Evolutionary conservation across 306 rosid species (phyloP).

Genomic region (Gastrolobium villosum): DNA sequence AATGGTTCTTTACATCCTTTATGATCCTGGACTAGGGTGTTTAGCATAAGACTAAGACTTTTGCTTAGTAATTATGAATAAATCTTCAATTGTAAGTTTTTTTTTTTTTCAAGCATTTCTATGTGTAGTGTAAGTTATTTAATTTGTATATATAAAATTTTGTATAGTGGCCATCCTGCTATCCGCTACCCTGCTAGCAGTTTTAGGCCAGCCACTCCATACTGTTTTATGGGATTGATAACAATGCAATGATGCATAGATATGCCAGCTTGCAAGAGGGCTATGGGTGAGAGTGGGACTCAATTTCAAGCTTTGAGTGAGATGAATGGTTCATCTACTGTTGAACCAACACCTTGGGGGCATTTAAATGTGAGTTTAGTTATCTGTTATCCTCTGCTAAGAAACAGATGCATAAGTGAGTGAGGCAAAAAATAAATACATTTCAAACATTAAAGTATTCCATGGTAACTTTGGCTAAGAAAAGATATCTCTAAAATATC

Average conservation of each 20-base stretch:
- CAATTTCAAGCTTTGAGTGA: conserved; percentile 1
- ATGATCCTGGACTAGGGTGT: no score
- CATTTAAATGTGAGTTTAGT: neutral
- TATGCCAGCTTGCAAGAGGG: conserved; percentile 12
- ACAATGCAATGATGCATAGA: neutral
- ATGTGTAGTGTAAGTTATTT: no score
- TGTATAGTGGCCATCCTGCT: no score
- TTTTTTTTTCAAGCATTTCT: no score
- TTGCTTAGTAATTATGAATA: no score
- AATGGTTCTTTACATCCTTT: no score
- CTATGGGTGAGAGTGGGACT: conserved; percentile 13
- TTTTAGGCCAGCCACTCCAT: no score
- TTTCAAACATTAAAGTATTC: conserved; percentile 31
- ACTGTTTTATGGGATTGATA: no score
- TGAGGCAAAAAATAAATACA: neutral
- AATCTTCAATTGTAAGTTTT: no score
- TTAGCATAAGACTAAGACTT: no score
- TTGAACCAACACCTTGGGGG: neutral
- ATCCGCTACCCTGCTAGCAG: no score
- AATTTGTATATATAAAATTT: no score
- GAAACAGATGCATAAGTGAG: neutral
- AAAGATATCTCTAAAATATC: conserved; percentile 22
- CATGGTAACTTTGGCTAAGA: neutral
- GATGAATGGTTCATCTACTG: conserved; percentile 1
- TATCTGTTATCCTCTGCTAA: conserved; percentile 11